Evolutionary conservation across 176 grass and related monocot species (phyloP), one percentile per base, ranked within the genome.

Genomic region (Zoysia japonica): DNA sequence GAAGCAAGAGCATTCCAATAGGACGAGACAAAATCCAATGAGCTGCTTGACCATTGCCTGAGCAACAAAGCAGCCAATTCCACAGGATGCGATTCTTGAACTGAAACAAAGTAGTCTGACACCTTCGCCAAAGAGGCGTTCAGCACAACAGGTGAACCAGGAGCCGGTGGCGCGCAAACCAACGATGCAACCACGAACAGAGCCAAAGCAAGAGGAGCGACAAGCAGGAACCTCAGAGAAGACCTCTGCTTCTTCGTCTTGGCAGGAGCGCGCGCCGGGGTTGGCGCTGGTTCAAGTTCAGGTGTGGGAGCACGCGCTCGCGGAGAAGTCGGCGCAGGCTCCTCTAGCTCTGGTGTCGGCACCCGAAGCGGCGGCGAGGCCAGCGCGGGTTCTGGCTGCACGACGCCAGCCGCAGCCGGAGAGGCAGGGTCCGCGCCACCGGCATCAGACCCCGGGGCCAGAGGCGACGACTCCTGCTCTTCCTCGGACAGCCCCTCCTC

Each of bases 1-100:
- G 80, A 56, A 12, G 6, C 63, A 42, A 84, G 45, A 53, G 68
- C 64, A 70, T 79, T 74, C 70, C 62, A 78, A 72, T 85, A 79
- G 68, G 74, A 79, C 38, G 76, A 59, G 77, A 90, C 80, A 10
- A 60, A 77, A 68, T 88, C 72, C 63, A 93, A 88, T 12, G 75
- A 84, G 61, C 84, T 60, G 48, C 79, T 82, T 81, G 85, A 87
- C 92, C 85, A 91, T 55, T 87, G 70, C 72, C 82, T 84, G 11
- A 94, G 83, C 81, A 80, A 87, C 81, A 80, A 87, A 82, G 64
- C 73, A 86, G 69, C 76, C 67, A 93, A 81, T 51, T 90, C 81
- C 78, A 86, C 80, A 77, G 78, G 71, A 83, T 88, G 65, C 11
- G 80, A 65, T 78, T 87, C 84, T 85, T 84, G 83, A 84, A 90